Evolutionary conservation across 2,329 filamentous ascomycete species (phyloP), one percentile per base, ranked within the genome.

Genomic region (Cadophora sp.): DNA sequence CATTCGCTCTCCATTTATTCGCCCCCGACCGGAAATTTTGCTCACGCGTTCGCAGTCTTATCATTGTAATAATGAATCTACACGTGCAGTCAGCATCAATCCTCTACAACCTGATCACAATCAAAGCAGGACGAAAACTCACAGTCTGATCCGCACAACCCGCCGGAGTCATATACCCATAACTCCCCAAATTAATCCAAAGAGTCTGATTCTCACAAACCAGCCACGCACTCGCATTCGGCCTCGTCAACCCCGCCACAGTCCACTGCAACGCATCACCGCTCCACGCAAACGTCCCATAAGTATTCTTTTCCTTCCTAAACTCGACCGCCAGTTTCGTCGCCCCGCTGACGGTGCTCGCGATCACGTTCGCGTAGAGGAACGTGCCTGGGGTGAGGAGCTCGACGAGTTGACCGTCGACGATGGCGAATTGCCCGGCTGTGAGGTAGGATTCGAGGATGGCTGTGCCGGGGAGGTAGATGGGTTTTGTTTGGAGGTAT

Each of bases 121-220:
- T 18, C 20, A 39, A n/a, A 58, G 24, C 24, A 67, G 55, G 0
- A 36, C 27, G 39, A 48, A 33, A 30, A 78, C 83, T 78, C 70
- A 85, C 83, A 59, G 85, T 89, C 78, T 88, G 82, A 78, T 89
- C 86, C 36, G 81, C 80, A 77, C 86, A 89, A 3, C 86, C 86
- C 3, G 77, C 75, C 0, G 86, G 86, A 13, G 86, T 89, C 76
- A 84, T 78, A 73, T 88, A 89, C 30, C 78, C 78, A 73, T 88
- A 89, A 16, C 84, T 84, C 0, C 87, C 86, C 64, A 87, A 80
- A 72, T 89, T 89, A 72, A 88, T 81, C 72, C 84, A 88, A 68
- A 89, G 70, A 55, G 73, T 75, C 76, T 85, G 82, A 6, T 79
- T 78, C 55, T 78, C 78, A 69, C 85, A 89, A 62, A 89, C 86